Percentiles rank a stretch among this genome's conserved stretches.
phyloP scores from a whole-genome alignment of 106 monocot species.

The Allium fistulosum region DNA sequence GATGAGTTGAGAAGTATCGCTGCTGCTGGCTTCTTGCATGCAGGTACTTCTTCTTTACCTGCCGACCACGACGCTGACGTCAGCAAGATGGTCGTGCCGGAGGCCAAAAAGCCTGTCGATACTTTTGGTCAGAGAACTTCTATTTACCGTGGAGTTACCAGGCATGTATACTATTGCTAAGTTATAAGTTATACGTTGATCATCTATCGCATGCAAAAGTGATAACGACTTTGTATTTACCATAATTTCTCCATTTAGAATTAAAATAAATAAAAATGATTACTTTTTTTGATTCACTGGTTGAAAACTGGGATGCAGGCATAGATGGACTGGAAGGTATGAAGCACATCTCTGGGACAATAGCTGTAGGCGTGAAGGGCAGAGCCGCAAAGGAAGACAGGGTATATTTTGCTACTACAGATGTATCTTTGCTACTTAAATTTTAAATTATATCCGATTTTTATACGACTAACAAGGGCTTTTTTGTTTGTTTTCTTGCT shows the following conservation, averaged over 20 bases:
- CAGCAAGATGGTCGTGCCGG: constrained; percentile 5
- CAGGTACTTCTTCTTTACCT: constrained; percentile 8
- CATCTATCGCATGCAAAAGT: too few relatives aligned
- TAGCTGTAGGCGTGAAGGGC: constrained; percentile 90
- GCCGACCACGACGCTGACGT: constrained; percentile 15
- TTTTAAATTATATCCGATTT: too few relatives aligned
- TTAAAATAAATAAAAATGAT: neutral
- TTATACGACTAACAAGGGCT: constrained; percentile 5
- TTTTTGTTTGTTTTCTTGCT: neutral
- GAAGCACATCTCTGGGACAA: constrained; percentile 99
- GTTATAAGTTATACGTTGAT: neutral
- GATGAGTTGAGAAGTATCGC: constrained; percentile 59
- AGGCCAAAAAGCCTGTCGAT: constrained; percentile 34
- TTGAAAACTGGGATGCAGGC: constrained; percentile 35
- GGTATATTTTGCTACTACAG: constrained; percentile 20
- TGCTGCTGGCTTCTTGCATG: constrained; percentile 51
- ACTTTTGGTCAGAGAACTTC: constrained; percentile 67
- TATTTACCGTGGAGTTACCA: constrained; percentile 67
- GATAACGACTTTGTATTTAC: too few relatives aligned
- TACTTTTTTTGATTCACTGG: neutral
- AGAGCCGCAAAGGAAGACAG: constrained; percentile 95
- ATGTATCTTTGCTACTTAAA: too few relatives aligned
- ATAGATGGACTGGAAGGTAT: constrained; percentile 95
- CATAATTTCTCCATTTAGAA: too few relatives aligned
- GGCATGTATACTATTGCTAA: constrained; percentile 12